Conservation (phyloP, 768 basidiomycete genomes). For the Naganishia friedmannii region DNA sequence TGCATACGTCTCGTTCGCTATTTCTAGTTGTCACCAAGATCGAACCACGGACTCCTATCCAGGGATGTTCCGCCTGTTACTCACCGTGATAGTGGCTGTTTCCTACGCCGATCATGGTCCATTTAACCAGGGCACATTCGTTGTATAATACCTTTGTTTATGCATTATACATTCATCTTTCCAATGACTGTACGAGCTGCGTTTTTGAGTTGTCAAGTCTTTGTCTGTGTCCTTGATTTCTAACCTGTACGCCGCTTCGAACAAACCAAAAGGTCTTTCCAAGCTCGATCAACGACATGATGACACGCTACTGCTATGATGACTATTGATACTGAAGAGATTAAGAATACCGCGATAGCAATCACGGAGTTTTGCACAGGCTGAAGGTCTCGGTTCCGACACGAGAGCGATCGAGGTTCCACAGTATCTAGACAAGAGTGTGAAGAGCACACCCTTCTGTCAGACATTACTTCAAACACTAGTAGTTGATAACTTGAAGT, state of each 20-base stretch:
- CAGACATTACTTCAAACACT: background rate
- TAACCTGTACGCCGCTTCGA: background rate
- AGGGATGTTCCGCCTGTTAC: constrained; percentile 49
- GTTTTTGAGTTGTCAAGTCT: background rate
- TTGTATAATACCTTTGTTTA: background rate
- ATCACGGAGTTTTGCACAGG: no score
- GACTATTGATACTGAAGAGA: no score
- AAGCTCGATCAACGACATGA: no score
- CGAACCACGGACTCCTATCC: constrained; percentile 39
- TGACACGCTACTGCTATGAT: no score
- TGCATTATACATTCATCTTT: background rate
- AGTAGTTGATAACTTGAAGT: background rate
- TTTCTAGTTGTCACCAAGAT: constrained; percentile 85
- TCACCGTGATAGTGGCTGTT: constrained; percentile 46
- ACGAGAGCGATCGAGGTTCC: background rate
- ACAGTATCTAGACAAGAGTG: background rate
- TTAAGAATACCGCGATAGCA: no score
- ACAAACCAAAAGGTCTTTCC: no score
- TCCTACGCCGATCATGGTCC: constrained; percentile 42
- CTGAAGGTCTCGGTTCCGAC: background rate
- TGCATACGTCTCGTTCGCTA: constrained; percentile 80
- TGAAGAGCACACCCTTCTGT: background rate
- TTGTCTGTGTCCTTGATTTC: background rate
- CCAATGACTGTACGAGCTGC: background rate
- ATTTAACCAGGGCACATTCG: constrained; percentile 42